Conservation (phyloP, 2,329 filamentous ascomycete genomes). For the Paecilomyces sp. region DNA sequence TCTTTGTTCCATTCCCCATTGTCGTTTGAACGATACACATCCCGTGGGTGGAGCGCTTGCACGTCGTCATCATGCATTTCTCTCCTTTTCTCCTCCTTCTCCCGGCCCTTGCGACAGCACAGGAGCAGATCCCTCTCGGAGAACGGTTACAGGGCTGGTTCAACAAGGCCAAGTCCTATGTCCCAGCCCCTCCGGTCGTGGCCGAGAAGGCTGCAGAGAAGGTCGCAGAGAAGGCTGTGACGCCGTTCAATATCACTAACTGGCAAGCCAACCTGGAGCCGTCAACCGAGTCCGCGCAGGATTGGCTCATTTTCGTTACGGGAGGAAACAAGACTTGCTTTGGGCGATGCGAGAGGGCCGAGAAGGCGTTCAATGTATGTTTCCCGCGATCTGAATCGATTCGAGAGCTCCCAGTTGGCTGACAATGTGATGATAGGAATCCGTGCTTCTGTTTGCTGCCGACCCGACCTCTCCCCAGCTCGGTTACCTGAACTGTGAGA, state of each 20-base stretch:
- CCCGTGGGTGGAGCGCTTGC: background rate
- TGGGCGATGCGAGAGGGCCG: constrained; percentile 49
- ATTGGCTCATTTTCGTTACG: constrained; percentile 56
- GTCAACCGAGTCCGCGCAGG: constrained; percentile 29
- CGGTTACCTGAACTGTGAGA: constrained; percentile 53
- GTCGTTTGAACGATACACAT: background rate
- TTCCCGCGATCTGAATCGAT: constrained; percentile 1
- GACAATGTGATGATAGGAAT: constrained; percentile 34
- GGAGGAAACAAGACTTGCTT: constrained; percentile 61
- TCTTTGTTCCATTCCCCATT: constrained; percentile 1
- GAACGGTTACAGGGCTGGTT: constrained; percentile 42
- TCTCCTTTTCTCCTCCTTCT: constrained; percentile 43
- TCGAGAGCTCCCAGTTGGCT: constrained; percentile 2
- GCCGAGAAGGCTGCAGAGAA: constrained; percentile 40
- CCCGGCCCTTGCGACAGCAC: constrained; percentile 45
- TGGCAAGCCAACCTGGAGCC: constrained; percentile 48
- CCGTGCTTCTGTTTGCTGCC: constrained; percentile 46
- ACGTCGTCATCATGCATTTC: constrained; percentile 43
- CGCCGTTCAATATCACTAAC: constrained; percentile 49
- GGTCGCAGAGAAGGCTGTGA: constrained; percentile 44
- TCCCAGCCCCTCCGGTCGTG: constrained; percentile 37
- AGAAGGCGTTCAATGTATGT: constrained; percentile 46
- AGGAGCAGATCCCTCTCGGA: constrained; percentile 50
- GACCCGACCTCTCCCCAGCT: constrained; percentile 50
- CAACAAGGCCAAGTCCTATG: constrained; percentile 46